phyloP scores from a whole-genome alignment of 169 alveolate genomes.

The Eimeria praecox region DNA sequence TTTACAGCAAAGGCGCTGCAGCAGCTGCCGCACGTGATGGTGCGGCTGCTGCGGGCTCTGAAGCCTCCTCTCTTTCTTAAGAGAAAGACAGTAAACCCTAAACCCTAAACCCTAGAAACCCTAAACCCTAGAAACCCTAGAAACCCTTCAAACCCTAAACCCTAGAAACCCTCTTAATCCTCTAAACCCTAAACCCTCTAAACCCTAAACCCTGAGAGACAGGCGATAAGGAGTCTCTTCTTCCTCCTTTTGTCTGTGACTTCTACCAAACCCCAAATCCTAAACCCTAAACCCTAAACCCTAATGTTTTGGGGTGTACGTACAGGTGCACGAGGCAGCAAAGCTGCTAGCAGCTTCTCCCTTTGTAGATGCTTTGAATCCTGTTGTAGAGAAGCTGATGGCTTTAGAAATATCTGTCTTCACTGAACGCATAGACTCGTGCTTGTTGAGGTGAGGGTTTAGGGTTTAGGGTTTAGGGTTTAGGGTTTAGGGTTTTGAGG shows the following conservation, averaged over 20 bases:
- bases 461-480: not conserved
- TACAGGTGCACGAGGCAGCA: conserved; percentile 75
- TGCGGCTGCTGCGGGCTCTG: conserved; percentile 65
- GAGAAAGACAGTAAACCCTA: conserved; percentile 68
- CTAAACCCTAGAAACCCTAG: conserved; percentile 29
- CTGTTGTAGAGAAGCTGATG: conserved; percentile 53
- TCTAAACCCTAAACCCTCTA: conserved; percentile 38
- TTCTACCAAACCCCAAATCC: not conserved
- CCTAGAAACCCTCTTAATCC: not conserved
- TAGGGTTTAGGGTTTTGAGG: conserved; percentile 24
- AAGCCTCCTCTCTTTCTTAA: conserved; percentile 70
- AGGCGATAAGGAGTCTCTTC: not conserved
- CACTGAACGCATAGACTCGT: conserved; percentile 32
- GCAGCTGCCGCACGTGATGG: conserved; percentile 76
- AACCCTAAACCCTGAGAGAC: not conserved
- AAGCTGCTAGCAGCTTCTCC: conserved; percentile 71
- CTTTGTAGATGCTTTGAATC: not conserved
- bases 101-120: conserved; percentile 28
- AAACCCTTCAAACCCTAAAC: conserved; percentile 57
- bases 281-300: conserved; percentile 36
- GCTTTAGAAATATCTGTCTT: conserved; percentile 22
- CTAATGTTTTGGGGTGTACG: not conserved
- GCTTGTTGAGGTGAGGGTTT: conserved; percentile 26
- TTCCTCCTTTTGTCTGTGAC: not conserved
- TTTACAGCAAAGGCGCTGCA: conserved; percentile 66